Conservation (phyloP, 1,284 basidiomycete genomes). For the Hemileia vastatrix region DNA sequence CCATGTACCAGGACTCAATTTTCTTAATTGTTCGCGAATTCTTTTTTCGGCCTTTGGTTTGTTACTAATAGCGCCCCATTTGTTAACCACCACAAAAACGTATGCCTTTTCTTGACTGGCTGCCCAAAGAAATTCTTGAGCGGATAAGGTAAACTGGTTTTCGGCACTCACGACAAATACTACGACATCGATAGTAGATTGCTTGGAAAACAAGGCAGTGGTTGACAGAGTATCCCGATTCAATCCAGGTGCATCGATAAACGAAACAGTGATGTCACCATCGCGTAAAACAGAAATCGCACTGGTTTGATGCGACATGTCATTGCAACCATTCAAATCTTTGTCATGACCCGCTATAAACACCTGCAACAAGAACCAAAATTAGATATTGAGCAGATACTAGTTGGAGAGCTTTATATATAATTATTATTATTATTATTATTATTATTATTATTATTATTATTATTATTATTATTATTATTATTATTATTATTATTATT, state of each 20-base stretch:
- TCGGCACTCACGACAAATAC: slow-evolving; percentile 97
- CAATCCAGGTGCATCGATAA: slow-evolving; percentile 95
- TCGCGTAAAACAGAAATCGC: slow-evolving; percentile 72
- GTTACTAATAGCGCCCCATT: slow-evolving; percentile 90
- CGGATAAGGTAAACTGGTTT: slow-evolving; percentile 95
- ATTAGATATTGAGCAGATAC: neutral
- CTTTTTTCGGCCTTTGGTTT: slow-evolving; percentile 83
- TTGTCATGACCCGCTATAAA: slow-evolving; percentile 4
- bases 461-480: no score
- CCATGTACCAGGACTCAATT: slow-evolving; percentile 81
- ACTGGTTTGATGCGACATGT: slow-evolving; percentile 48
- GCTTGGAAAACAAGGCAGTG: slow-evolving; percentile 86
- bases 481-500: no score
- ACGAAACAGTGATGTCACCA: slow-evolving; percentile 91
- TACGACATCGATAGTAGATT: slow-evolving; percentile 97
- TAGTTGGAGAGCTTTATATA: no score
- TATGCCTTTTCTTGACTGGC: slow-evolving; percentile 97
- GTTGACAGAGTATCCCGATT: slow-evolving; percentile 95
- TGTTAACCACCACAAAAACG: slow-evolving; percentile 97
- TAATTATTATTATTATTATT: no score
- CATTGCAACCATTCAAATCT: neutral
- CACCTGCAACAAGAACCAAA: neutral
- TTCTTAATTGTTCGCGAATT: slow-evolving; percentile 88
- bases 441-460: no score
- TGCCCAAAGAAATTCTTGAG: slow-evolving; percentile 85